Conservation (phyloP, 2,329 filamentous ascomycete genomes). For the Aspergillus novoparasiticus region DNA sequence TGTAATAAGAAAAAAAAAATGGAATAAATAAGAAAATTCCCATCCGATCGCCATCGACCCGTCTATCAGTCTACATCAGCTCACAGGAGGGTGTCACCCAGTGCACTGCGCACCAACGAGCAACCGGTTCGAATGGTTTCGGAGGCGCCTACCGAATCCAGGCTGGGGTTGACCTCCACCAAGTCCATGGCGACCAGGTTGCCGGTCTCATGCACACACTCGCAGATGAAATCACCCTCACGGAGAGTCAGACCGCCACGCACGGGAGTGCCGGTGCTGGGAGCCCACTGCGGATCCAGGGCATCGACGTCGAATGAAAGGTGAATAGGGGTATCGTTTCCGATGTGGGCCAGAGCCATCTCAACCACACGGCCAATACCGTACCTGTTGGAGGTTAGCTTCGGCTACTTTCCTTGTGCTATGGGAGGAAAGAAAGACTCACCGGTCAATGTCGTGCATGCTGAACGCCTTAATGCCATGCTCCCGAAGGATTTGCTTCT, state of each 20-base stretch:
- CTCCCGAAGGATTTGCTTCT: slow-evolving; percentile 89
- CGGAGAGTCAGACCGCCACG: slow-evolving; percentile 89
- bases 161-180: slow-evolving; percentile 77
- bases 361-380: slow-evolving; percentile 96
- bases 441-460: slow-evolving; percentile 97
- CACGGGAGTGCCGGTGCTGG: slow-evolving; percentile 92
- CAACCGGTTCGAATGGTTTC: slow-evolving; percentile 91
- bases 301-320: slow-evolving; percentile 97
- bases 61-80: slow-evolving; percentile 2
- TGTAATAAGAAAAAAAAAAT: neutral
- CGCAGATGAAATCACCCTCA: slow-evolving; percentile 96
- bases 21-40: neutral
- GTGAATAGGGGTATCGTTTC: slow-evolving; percentile 92
- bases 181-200: slow-evolving; percentile 78
- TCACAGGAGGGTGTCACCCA: slow-evolving; percentile 86
- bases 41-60: neutral
- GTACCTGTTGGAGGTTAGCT: slow-evolving; percentile 57
- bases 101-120: slow-evolving; percentile 84
- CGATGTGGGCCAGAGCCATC: slow-evolving; percentile 96
- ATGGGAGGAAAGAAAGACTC: slow-evolving; percentile 23
- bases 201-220: slow-evolving; percentile 78
- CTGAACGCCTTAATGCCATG: slow-evolving; percentile 93
- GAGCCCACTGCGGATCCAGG: slow-evolving; percentile 93
- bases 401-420: neutral
- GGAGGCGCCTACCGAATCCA: slow-evolving; percentile 69